These are phyloP conservation scores for Phytophthora multivora DNA, from an alignment of 352 stramenopile genomes.

Conservation along the genomic window DNA sequence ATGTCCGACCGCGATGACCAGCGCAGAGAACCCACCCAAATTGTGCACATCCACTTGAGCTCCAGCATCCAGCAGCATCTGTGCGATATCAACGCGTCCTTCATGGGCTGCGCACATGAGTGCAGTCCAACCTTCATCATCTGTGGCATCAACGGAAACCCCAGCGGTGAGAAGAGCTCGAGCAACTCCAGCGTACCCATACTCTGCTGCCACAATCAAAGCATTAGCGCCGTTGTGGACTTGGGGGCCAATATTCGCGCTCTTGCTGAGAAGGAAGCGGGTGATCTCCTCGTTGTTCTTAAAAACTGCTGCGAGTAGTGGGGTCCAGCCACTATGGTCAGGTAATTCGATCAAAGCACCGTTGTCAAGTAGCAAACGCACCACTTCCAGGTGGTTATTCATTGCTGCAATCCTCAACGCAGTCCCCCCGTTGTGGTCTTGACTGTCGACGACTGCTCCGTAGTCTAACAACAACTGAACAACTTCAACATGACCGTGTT, in stretches of 20 bases:
- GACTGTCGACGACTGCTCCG: conserved; percentile 19
- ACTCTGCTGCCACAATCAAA: conserved; percentile 17
- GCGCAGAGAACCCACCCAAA: conserved; percentile 22
- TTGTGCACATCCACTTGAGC: conserved; percentile 15
- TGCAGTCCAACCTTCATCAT: conserved; percentile 31
- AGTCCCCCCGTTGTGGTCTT: conserved; percentile 25
- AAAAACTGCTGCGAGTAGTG: conserved; percentile 24
- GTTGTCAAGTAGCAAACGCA: conserved; percentile 14
- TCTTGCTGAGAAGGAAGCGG: conserved; percentile 9
- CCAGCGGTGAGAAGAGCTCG: conserved; percentile 19
- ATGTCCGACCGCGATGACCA: conserved; percentile 26
- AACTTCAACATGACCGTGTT: conserved; percentile 14
- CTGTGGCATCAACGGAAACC: conserved; percentile 13
- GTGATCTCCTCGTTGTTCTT: conserved; percentile 22
- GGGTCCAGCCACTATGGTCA: conserved; percentile 23
- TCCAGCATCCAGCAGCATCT: conserved; percentile 14
- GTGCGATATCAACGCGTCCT: conserved; percentile 19
- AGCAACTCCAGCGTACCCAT: conserved; percentile 19
- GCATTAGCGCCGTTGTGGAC: conserved; percentile 17
- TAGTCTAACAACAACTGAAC: conserved; percentile 18
- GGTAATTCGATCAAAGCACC: conserved; percentile 16
- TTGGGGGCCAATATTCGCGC: conserved; percentile 9
- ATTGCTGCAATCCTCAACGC: conserved; percentile 29
- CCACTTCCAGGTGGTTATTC: conserved; percentile 18
- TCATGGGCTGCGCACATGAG: conserved; percentile 34